Percentiles rank a stretch among this genome's conserved stretches.
These are phyloP conservation scores for Senna tora DNA, from an alignment of 306 rosid species.

Conservation along the genomic window DNA sequence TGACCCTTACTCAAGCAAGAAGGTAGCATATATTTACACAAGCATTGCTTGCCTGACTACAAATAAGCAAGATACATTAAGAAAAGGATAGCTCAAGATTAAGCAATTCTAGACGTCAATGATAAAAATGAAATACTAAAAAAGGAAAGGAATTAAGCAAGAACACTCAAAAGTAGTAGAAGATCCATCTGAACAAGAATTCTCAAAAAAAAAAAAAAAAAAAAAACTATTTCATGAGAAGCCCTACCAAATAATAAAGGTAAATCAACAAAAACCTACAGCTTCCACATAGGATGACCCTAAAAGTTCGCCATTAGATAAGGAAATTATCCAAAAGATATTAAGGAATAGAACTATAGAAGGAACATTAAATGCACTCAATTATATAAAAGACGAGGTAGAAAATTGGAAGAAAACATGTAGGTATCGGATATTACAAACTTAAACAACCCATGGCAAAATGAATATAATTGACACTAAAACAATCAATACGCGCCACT, in stretches of 20 bases:
- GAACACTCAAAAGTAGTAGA: conserved; percentile 4
- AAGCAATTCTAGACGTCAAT: conserved; percentile 30
- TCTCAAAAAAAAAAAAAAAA: conserved; percentile 7
- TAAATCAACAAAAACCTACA: neutral
- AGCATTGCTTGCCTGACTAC: conserved; percentile 96
- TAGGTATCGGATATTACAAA: conserved; percentile 3
- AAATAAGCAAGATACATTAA: conserved; percentile 33
- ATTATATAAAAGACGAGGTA: conserved; percentile 12
- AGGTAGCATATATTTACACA: conserved; percentile 83
- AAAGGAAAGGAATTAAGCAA: neutral
- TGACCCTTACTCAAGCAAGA: conserved; percentile 62
- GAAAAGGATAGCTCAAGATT: conserved; percentile 30
- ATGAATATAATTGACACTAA: conserved; percentile 27
- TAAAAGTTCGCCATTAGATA: conserved; percentile 8
- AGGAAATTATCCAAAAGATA: conserved; percentile 9
- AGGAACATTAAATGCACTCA: conserved; percentile 1
- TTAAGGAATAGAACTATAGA: conserved; percentile 2
- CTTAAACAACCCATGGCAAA: conserved; percentile 3
- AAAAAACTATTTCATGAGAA: conserved; percentile 12
- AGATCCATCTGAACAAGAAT: conserved; percentile 6
- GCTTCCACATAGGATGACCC: too few species aligned
- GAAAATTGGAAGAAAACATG: conserved; percentile 23
- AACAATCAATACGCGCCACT: conserved; percentile 24
- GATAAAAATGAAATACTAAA: conserved; percentile 25
- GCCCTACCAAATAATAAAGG: conserved; percentile 25